Evolutionary conservation across 345 rosid species (phyloP), one percentile per base, ranked within the genome.

Genomic region (Trapa bicornis): DNA sequence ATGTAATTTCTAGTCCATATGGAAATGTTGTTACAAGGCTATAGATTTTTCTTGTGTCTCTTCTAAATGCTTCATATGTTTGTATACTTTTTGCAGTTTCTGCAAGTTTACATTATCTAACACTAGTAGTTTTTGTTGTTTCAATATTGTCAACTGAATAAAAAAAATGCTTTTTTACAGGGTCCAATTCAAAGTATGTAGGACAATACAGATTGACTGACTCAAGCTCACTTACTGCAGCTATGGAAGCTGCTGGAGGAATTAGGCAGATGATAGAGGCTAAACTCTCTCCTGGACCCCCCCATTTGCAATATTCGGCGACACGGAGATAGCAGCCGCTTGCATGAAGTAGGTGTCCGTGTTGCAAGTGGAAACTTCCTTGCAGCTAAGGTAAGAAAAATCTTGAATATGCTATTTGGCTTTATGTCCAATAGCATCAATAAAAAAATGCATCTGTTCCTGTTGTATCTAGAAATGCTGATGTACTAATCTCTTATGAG

Each of bases 281-380:
- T 7, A 94, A 94, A 66, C 86, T 94, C 70, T 94, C 99, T 65
- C 99, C 98, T 17, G 97, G 98, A 47, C 98, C 98, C 77, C 77
- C 84, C 96, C 45, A 88, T 84, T 71, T 84, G 83, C 38, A 87
- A 82, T 72, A 74, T 90, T 37, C 96, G 89, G 52, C 82, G 98
- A 45, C 98, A 93, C 74, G 97, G 96, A 65, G 97, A 87, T 53
- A 90, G 75, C 69, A 88, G 94, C 72, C 96, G 97, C 16, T 79
- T 78, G 82, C 97, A 88, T 66, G 96, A 90, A 70, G 94, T 85
- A 9, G 94, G 97, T 70, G 98, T 93, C 64, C 88, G 92, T 52
- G 98, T 93, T 15, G 97, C 91, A 64, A 90, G 94, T 74, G 98
- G 97, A 37, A 93, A 93, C 80, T 93, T 93, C 77, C 94, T 93